phyloP scores from a whole-genome alignment of 2,329 filamentous ascomycete genomes.

The Fusarium nematophilum region DNA sequence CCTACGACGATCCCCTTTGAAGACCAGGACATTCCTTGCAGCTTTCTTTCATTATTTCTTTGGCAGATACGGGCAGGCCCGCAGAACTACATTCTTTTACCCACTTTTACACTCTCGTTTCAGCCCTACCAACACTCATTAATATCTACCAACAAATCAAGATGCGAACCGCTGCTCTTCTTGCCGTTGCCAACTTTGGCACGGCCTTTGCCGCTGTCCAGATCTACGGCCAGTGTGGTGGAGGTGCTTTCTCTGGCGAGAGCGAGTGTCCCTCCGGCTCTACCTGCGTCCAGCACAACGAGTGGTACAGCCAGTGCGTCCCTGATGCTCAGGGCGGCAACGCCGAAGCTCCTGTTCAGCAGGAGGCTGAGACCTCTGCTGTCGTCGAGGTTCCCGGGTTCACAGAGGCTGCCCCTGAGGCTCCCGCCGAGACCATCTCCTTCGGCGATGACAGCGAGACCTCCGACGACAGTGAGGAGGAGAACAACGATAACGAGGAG shows the following conservation, averaged over 20 bases:
- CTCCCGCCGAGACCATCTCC: background rate
- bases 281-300: slow-evolving; percentile 27
- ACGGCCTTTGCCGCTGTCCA: slow-evolving; percentile 32
- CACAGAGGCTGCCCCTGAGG: background rate
- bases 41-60: slow-evolving; percentile 23
- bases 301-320: slow-evolving; percentile 39
- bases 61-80: slow-evolving; percentile 26
- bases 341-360: slow-evolving; percentile 8
- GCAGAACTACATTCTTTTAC: slow-evolving; percentile 18
- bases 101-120: slow-evolving; percentile 10
- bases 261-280: slow-evolving; percentile 29
- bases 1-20: background rate
- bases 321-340: slow-evolving; percentile 10
- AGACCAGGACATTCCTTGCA: slow-evolving; percentile 16
- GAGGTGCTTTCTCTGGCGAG: slow-evolving; percentile 25
- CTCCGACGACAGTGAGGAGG: background rate
- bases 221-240: slow-evolving; percentile 32
- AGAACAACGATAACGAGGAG: slow-evolving; percentile 5
- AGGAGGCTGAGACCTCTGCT: background rate
- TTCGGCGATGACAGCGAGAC: background rate
- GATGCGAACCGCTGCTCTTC: slow-evolving; percentile 31
- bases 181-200: slow-evolving; percentile 35
- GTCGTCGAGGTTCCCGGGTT: slow-evolving; percentile 4
- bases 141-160: slow-evolving; percentile 2
- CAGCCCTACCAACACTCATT: slow-evolving; percentile 4